These are phyloP conservation scores for Chloroidium sp. DNA, from an alignment of 163 green algal genomes.

Conservation along the genomic window DNA sequence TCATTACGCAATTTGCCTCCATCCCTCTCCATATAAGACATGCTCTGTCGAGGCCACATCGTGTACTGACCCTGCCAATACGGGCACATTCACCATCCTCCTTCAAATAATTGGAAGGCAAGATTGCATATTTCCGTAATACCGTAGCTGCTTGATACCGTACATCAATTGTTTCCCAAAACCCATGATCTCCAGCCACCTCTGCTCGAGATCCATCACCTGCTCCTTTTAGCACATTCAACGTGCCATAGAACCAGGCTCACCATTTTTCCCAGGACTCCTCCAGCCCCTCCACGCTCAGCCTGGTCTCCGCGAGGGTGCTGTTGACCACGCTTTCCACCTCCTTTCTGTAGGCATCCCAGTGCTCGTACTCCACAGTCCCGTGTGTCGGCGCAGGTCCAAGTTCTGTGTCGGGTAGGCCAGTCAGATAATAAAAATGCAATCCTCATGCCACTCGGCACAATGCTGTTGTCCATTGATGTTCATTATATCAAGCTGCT, in stretches of 20 bases:
- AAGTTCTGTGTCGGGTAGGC: neutral
- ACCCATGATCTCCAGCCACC: neutral
- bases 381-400: no score
- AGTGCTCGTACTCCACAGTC: neutral
- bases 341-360: constrained; percentile 6
- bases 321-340: constrained; percentile 1
- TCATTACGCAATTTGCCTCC: no score
- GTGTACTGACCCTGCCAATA: no score
- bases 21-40: no score
- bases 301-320: neutral
- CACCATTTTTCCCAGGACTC: constrained; percentile 5
- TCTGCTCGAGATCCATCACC: neutral
- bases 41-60: no score
- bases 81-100: no score
- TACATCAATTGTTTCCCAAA: no score
- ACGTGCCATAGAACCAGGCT: neutral
- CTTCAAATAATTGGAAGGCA: no score
- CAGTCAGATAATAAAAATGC: neutral
- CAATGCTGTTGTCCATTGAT: no score
- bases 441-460: neutral
- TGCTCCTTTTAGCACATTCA: neutral
- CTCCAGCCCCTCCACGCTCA: constrained; percentile 3
- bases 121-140: no score
- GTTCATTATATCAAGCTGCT: no score
- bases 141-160: no score